These are phyloP conservation scores for Zygosaccharomyces gambellarensis DNA, from an alignment of 805 yeast species.

Conservation along the genomic window DNA sequence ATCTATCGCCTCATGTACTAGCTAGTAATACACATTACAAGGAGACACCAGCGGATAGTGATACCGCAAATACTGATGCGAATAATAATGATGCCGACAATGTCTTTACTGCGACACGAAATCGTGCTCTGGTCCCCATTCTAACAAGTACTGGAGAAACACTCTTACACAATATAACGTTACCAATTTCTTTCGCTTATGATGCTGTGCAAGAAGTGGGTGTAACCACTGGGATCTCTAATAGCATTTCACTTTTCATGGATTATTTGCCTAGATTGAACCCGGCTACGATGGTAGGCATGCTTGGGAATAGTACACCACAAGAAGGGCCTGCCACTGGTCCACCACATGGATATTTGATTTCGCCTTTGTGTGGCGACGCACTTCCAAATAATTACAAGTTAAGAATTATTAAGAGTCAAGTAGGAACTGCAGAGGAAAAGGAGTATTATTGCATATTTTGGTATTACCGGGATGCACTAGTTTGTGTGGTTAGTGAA, in stretches of 20 bases:
- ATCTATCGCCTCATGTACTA: slow-evolving; percentile 28
- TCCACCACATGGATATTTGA: slow-evolving; percentile 24
- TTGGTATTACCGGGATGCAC: slow-evolving; percentile 30
- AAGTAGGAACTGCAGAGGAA: slow-evolving; percentile 9
- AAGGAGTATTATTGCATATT: slow-evolving; percentile 23
- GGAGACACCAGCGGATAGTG: slow-evolving; percentile 16
- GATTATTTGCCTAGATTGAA: slow-evolving; percentile 28
- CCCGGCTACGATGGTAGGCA: slow-evolving; percentile 1
- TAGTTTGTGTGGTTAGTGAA: slow-evolving; percentile 27
- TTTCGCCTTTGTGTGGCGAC: slow-evolving; percentile 28
- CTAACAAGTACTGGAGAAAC: slow-evolving; percentile 10
- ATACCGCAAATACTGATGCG: background rate
- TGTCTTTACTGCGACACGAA: background rate
- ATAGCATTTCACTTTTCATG: slow-evolving; percentile 28
- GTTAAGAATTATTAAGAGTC: slow-evolving; percentile 19
- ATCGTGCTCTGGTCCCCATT: background rate
- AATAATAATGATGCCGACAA: background rate
- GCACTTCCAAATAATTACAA: slow-evolving; percentile 27
- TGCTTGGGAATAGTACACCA: background rate
- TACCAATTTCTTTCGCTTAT: slow-evolving; percentile 33
- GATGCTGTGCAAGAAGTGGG: slow-evolving; percentile 36
- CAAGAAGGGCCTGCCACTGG: background rate
- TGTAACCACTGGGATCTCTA: slow-evolving; percentile 31
- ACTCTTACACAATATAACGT: slow-evolving; percentile 29
- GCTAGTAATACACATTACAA: slow-evolving; percentile 30